phyloP scores from a whole-genome alignment of 768 basidiomycete species.

The Rubroboletus satanas region DNA sequence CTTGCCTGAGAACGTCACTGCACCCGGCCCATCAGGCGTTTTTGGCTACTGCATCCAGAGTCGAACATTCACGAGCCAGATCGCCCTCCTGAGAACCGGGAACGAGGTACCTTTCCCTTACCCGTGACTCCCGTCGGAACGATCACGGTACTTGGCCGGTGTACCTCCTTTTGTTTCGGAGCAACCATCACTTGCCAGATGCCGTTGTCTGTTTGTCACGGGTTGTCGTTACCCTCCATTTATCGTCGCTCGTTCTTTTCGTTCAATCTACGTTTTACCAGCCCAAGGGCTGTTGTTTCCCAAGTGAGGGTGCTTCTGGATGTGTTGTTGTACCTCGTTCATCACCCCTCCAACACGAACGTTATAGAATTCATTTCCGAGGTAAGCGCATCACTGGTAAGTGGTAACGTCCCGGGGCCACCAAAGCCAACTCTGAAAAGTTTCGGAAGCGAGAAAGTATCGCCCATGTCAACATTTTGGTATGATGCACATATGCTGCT shows the following conservation, averaged over 20 bases:
- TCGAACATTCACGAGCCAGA: slow-evolving; percentile 17
- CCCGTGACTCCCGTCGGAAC: slow-evolving; percentile 16
- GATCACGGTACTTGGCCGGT: not conserved
- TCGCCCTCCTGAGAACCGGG: slow-evolving; percentile 1
- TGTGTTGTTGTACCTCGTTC: not conserved
- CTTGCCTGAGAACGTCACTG: slow-evolving; percentile 5
- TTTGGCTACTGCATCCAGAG: not conserved
- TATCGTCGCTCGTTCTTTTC: not conserved
- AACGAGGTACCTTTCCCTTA: not conserved
- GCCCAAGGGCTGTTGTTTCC: not conserved
- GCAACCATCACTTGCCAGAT: not conserved
- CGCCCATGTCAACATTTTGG: not conserved
- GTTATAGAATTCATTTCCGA: not conserved
- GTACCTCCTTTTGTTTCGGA: not conserved
- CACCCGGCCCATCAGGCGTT: not conserved
- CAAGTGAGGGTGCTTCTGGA: not conserved
- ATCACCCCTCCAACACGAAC: not conserved
- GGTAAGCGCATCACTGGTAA: not conserved
- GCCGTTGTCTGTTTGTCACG: not conserved
- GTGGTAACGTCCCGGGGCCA: not conserved
- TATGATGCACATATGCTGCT: not conserved
- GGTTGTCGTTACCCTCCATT: not conserved
- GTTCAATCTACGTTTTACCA: not conserved
- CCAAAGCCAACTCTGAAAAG: not conserved
- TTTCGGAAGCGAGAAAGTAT: slow-evolving; percentile 7